Conservation (phyloP, 495 filamentous ascomycete genomes). For the Xanthoparmelia taractica region DNA sequence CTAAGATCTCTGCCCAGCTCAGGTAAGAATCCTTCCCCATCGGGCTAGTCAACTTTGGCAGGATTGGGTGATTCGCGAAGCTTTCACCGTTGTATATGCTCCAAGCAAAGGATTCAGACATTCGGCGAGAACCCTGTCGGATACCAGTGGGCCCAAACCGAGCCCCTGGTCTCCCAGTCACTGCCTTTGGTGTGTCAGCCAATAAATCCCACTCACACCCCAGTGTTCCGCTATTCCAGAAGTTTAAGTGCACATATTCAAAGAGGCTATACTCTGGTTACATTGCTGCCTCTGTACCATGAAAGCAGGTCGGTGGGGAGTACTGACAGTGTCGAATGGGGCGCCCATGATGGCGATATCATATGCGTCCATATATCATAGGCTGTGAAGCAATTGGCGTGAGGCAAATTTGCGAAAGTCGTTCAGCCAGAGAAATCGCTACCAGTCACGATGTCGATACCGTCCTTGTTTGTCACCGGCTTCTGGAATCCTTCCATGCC, state of each 20-base stretch:
- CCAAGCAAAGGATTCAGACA: slow-evolving; percentile 31
- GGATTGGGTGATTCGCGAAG: slow-evolving; percentile 3
- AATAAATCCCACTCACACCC: background rate
- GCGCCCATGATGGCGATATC: slow-evolving; percentile 38
- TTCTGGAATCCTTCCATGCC: slow-evolving; percentile 8
- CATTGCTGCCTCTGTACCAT: background rate
- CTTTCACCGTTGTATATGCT: slow-evolving; percentile 37
- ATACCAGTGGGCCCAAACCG: slow-evolving; percentile 44
- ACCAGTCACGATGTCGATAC: slow-evolving; percentile 14
- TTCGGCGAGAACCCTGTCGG: slow-evolving; percentile 40
- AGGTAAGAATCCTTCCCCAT: slow-evolving; percentile 37
- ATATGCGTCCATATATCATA: slow-evolving; percentile 22
- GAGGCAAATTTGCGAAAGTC: slow-evolving; percentile 44
- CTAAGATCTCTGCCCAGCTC: slow-evolving; percentile 43
- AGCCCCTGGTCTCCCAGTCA: slow-evolving; percentile 37
- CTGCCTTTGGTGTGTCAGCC: slow-evolving; percentile 26
- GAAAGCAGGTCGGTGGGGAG: background rate
- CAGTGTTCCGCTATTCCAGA: background rate
- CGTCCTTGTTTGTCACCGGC: slow-evolving; percentile 4
- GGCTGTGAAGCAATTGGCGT: slow-evolving; percentile 36
- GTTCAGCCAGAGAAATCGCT: slow-evolving; percentile 37
- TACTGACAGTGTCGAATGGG: slow-evolving; percentile 43
- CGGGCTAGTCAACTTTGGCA: background rate
- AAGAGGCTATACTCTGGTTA: background rate
- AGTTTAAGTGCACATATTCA: background rate